Percentiles rank a stretch among this genome's conserved stretches.
These are phyloP conservation scores for Penicillium nucicola DNA, from an alignment of 495 filamentous ascomycete species.

Conservation along the genomic window DNA sequence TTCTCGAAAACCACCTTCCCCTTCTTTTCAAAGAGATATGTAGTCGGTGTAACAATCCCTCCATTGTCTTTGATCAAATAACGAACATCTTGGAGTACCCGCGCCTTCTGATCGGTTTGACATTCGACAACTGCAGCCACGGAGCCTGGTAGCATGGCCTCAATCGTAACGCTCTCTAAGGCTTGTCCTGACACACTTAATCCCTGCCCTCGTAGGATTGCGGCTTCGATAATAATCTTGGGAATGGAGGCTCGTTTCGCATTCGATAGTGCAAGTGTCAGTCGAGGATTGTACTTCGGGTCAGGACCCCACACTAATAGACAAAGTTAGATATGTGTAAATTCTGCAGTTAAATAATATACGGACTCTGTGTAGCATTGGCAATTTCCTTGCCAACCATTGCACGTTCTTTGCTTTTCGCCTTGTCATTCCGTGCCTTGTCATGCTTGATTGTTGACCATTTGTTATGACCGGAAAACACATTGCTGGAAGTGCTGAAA, in stretches of 20 bases:
- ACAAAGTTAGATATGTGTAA: constrained; percentile 5
- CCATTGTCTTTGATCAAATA: constrained; percentile 62
- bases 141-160: constrained; percentile 75
- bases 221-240: constrained; percentile 76
- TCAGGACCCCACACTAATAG: constrained; percentile 62
- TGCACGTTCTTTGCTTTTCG: constrained; percentile 48
- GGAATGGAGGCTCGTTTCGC: constrained; percentile 87
- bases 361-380: constrained; percentile 53
- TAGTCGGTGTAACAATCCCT: constrained; percentile 67
- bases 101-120: constrained; percentile 75
- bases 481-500: constrained; percentile 50
- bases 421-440: constrained; percentile 75
- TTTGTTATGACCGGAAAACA: constrained; percentile 74
- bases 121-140: constrained; percentile 80
- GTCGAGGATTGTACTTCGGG: constrained; percentile 65
- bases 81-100: constrained; percentile 69
- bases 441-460: constrained; percentile 97
- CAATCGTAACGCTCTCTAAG: constrained; percentile 73
- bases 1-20: constrained; percentile 69
- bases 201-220: constrained; percentile 86
- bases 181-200: constrained; percentile 64
- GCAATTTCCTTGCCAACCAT: constrained; percentile 50
- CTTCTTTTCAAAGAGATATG: constrained; percentile 79
- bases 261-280: constrained; percentile 64
- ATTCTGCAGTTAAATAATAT: not conserved